Evolutionary conservation across 164 flowering plant genomes (phyloP).

Genomic region (Tetrastigma voinierianum): DNA sequence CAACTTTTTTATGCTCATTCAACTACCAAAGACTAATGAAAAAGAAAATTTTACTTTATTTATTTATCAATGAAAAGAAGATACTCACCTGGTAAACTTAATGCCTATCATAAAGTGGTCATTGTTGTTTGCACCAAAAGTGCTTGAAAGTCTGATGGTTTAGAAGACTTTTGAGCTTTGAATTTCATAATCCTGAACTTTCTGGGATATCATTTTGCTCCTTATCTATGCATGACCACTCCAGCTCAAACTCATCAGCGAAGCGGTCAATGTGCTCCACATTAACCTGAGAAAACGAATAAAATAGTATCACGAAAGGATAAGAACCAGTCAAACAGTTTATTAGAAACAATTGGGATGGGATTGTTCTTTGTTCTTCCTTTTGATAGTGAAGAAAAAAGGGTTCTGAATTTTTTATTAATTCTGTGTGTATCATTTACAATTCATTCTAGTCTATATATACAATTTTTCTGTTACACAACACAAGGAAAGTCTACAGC

Average conservation of each 20-base stretch:
- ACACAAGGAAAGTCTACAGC: too few relatives aligned
- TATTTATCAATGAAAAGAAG: background rate
- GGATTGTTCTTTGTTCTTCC: too few relatives aligned
- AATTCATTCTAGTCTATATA: too few relatives aligned
- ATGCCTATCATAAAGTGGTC: constrained; percentile 89
- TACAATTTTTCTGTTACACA: too few relatives aligned
- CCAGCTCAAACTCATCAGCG: constrained; percentile 52
- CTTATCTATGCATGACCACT: constrained; percentile 35
- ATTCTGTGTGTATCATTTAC: too few relatives aligned
- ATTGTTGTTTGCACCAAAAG: constrained; percentile 72
- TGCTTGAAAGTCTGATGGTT: constrained; percentile 71
- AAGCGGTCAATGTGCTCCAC: constrained; percentile 80
- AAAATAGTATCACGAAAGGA: background rate
- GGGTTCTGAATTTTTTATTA: too few relatives aligned
- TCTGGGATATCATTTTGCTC: constrained; percentile 20
- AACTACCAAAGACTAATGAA: background rate
- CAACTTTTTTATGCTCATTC: too few relatives aligned
- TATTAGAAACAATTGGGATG: too few relatives aligned
- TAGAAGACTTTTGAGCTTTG: constrained; percentile 48
- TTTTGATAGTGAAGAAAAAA: too few relatives aligned
- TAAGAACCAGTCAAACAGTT: background rate
- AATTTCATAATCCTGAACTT: constrained; percentile 15
- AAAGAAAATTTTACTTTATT: background rate
- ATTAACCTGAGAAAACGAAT: constrained; percentile 43
- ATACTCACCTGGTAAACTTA: constrained; percentile 70